Evolutionary conservation across 2,329 filamentous ascomycete species (phyloP), one percentile per base, ranked within the genome.

Genomic region (Madurella fahalii): DNA sequence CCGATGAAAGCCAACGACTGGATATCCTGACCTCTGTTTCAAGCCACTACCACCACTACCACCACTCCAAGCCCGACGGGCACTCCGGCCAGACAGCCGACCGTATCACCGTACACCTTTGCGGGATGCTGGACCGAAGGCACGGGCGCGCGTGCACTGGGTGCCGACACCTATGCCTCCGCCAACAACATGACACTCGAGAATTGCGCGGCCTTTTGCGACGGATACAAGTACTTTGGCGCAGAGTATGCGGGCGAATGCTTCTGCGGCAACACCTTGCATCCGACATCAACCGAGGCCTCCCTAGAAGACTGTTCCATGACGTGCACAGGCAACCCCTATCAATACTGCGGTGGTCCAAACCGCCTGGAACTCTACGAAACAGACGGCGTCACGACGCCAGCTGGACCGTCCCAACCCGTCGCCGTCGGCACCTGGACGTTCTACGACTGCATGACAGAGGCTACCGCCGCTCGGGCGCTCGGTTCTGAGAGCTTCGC

Each of bases 161-260:
- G 56, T 11, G 73, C 66, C 30, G 68, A 66, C 9, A 61, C 65
- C 3, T 74, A 71, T 51, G 71, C 69, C 17, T 74, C 75, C 53
- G 72, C 74, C 40, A 45, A 50, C 18, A 64, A 65, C 40, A 79
- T 79, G 76, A 79, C 77, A 1, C 64, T 78, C 12, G 74, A 78
- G 50, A 68, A 63, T 50, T 80, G 77, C 64, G 70, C 72, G 65
- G 57, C 58, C 2, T 76, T 72, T 62, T 80, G 77, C 66, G 69
- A 66, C 2, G 68, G 65, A 1, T 78, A 71, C 64, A 67, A 68
- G 42, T 80, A 76, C 62, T 79, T 74, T 67, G 78, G 73, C 5
- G 74, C 77, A 5, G 77, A 81, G 59, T 80, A 76, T 61, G 73
- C 76, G 4, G 69, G 72, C 40, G 76, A 80, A 63, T 79, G 77